phyloP scores from a whole-genome alignment of 192 early-diverging fungal species.

The Blastocladiella britannica region DNA sequence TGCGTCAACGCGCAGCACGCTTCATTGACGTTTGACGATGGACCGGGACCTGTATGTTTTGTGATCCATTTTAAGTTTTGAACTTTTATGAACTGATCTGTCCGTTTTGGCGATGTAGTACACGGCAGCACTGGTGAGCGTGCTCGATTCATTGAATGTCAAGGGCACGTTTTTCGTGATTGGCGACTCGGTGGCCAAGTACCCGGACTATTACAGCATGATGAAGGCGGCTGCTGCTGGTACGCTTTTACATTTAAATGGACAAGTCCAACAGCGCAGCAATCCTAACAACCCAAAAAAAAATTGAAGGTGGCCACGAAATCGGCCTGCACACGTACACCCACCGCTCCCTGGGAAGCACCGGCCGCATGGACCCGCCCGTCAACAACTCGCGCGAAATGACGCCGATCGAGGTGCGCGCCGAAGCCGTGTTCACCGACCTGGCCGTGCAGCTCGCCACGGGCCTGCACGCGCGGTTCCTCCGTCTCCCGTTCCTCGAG shows the following conservation, averaged over 20 bases:
- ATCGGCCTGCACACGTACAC: background rate
- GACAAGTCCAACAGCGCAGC: too few species aligned
- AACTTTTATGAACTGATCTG: too few species aligned
- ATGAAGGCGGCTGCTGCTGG: background rate
- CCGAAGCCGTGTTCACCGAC: background rate
- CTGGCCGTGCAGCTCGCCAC: background rate
- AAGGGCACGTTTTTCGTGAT: background rate
- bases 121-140: background rate
- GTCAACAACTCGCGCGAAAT: background rate
- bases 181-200: background rate
- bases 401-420: background rate
- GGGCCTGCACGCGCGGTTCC: background rate
- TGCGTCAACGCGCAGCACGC: background rate
- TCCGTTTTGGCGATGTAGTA: too few species aligned
- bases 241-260: too few species aligned
- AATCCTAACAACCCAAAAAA: too few species aligned
- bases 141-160: background rate
- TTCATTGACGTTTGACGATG: background rate
- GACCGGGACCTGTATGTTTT: background rate
- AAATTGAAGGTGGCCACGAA: background rate
- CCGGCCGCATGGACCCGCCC: background rate
- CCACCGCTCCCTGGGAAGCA: background rate
- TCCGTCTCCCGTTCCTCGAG: background rate
- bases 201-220: background rate
- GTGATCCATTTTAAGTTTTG: too few species aligned